phyloP scores from a whole-genome alignment of 2,329 filamentous ascomycete genomes.

The Venturia asperata region DNA sequence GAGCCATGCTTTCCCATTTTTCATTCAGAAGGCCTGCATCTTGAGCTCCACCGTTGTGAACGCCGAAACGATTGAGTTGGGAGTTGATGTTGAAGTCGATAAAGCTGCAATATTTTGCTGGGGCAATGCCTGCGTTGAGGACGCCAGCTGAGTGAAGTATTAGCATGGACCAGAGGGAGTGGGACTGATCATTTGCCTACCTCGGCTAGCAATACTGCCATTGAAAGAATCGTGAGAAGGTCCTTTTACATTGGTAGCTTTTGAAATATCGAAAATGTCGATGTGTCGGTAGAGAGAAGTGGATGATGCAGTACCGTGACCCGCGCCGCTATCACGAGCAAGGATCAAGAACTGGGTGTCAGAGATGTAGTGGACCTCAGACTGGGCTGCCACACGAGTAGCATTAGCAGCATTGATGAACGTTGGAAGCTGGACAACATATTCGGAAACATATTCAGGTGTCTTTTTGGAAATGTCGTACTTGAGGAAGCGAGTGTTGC shows the following conservation, averaged over 20 bases:
- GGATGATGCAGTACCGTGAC: conserved; percentile 48
- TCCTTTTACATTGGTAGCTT: conserved; percentile 54
- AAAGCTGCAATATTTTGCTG: conserved; percentile 58
- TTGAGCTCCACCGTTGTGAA: conserved; percentile 60
- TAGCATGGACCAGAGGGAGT: conserved; percentile 27
- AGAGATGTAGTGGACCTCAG: conserved; percentile 59
- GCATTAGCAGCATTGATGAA: conserved; percentile 45
- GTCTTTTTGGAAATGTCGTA: conserved; percentile 50
- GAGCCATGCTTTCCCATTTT: conserved; percentile 66
- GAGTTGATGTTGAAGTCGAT: conserved; percentile 61
- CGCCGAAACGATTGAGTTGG: conserved; percentile 57
- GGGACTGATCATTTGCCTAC: conserved; percentile 13
- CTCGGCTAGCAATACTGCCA: conserved; percentile 19
- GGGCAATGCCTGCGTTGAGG: conserved; percentile 47
- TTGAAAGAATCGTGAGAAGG: conserved; percentile 30
- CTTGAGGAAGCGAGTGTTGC: conserved; percentile 55
- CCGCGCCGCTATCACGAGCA: conserved; percentile 54
- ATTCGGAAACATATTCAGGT: conserved; percentile 51
- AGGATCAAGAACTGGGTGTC: conserved; percentile 60
- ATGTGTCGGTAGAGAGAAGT: conserved; percentile 59
- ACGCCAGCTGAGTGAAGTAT: conserved; percentile 44
- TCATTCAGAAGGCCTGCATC: conserved; percentile 58
- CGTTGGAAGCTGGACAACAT: conserved; percentile 57
- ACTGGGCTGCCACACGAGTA: conserved; percentile 55
- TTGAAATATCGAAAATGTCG: conserved; percentile 59